Percentiles rank a stretch among this genome's conserved stretches.
phyloP scores from a whole-genome alignment of 1,139 yeast species.

The Lodderomyces theae region DNA sequence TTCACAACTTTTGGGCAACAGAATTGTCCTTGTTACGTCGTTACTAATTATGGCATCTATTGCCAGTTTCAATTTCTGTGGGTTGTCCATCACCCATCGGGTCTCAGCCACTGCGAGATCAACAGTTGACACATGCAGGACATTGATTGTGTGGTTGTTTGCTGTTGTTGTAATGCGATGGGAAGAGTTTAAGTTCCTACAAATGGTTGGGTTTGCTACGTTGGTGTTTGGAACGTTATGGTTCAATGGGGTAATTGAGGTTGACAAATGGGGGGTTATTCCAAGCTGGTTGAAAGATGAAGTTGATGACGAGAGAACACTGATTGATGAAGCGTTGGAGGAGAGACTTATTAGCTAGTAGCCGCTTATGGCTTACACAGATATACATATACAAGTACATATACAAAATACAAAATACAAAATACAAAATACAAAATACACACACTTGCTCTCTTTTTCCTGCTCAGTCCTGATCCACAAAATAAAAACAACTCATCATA shows the following conservation, averaged over 20 bases:
- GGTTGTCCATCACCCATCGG: constrained; percentile 63
- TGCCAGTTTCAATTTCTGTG: constrained; percentile 71
- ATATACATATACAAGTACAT: too few relatives aligned
- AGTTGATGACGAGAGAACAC: constrained; percentile 20
- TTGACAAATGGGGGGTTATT: constrained; percentile 44
- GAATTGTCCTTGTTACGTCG: constrained; percentile 50
- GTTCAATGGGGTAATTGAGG: constrained; percentile 65
- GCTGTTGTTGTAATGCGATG: constrained; percentile 67
- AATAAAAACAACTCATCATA: too few relatives aligned
- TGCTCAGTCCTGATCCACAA: too few relatives aligned
- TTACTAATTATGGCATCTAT: constrained; percentile 69
- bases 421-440: too few relatives aligned
- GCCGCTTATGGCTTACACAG: too few relatives aligned
- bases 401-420: not conserved
- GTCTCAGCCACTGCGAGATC: constrained; percentile 77
- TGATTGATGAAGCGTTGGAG: constrained; percentile 18
- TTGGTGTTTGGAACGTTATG: constrained; percentile 73
- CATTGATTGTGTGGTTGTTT: constrained; percentile 73
- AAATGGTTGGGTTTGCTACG: constrained; percentile 60
- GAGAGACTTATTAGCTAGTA: constrained; percentile 5
- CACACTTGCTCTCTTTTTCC: too few relatives aligned
- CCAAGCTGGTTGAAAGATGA: constrained; percentile 41
- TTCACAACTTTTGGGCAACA: constrained; percentile 44
- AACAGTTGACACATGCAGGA: constrained; percentile 77
- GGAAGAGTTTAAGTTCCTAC: constrained; percentile 65